Percentiles rank a stretch among this genome's conserved stretches.
These are phyloP conservation scores for Gaertneriomyces sp. DNA, from an alignment of 192 early-diverging fungal species.

Conservation along the genomic window DNA sequence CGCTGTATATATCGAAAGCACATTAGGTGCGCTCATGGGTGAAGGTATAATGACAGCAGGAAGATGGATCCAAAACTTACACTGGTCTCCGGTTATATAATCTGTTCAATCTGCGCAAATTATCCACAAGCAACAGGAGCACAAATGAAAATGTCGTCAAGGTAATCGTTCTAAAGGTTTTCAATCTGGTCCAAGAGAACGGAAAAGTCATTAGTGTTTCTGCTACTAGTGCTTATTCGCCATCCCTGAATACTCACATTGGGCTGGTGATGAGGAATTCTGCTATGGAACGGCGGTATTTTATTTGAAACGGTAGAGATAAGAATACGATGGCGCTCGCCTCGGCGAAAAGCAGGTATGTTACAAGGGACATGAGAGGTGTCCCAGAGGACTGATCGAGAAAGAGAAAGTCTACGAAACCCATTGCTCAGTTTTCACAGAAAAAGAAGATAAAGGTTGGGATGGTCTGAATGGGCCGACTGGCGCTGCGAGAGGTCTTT, in stretches of 20 bases:
- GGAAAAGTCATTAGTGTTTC: not conserved
- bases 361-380: slow-evolving; percentile 17
- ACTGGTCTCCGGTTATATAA: slow-evolving; percentile 4
- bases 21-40: too few species aligned
- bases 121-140: slow-evolving; percentile 16
- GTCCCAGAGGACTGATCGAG: not conserved
- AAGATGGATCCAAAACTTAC: not conserved
- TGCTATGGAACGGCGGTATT: slow-evolving; percentile 18
- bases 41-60: too few species aligned
- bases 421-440: not conserved
- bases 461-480: too few species aligned
- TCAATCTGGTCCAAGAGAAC: slow-evolving; percentile 3
- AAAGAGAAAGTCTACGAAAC: not conserved
- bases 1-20: not conserved
- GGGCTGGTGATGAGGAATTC: slow-evolving; percentile 23
- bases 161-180: slow-evolving; percentile 9
- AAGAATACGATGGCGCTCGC: slow-evolving; percentile 17
- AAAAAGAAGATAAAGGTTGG: too few species aligned
- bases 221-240: not conserved
- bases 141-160: slow-evolving; percentile 17
- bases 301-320: slow-evolving; percentile 31
- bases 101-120: slow-evolving; percentile 8
- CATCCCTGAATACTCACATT: not conserved
- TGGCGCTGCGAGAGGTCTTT: too few species aligned
- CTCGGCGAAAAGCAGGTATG: slow-evolving; percentile 18